Base-by-base conservation (phyloP, 495 filamentous ascomycete genomes). In the Xylaria grammica region DNA sequence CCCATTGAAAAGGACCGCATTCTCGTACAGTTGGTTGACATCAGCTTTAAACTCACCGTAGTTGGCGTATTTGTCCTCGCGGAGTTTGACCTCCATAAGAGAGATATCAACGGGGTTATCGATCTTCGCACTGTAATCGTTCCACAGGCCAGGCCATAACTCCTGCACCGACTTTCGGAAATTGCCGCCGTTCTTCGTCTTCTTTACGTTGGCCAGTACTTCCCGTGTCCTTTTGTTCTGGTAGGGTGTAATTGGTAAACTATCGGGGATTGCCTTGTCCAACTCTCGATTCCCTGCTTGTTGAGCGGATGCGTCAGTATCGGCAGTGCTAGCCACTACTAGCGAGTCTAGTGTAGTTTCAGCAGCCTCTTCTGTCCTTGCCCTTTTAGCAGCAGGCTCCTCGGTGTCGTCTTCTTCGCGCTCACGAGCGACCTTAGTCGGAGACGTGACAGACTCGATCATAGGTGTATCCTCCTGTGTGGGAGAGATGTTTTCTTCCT, bases 1-100 rank as follows among this genome's bases (percentile, higher is more conserved):
- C 9, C 94, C 93, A 72, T 99, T 99, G 84, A 97, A 99, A 1
- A 77, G 72, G 8, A 88, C 63, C 0, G 89, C 84, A 72, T 99
- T 99, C 49, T 86, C 67, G 45, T 93, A 83, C 71, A 99, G 87
- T 42, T 89, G 82, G 48, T 86, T 74, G 30, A 97, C 82, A 68
- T 98, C 96, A 17, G 80, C 77, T 38, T 88, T 80, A 69, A 94
- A 86, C 17, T 82, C 87, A 46, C 89, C 83, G 71, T 97, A 98
- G 51, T 82, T 73, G 20, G 74, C 65, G 69, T 94, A 91, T 45
- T 85, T 75, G 26, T 72, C 67, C n/a, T 79, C 79, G 67, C 90
- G 92, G 6, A 98, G 77, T 65, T 91, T 93, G 40, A 72, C 78
- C 67, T 98, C 95, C 72, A 98, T 91, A 2, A 87, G 89, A 50